A percentile compares a stretch with the other conserved stretches of the same genome.
Conservation (phyloP, 331 rosid genomes). For the Spiraea crenata region DNA sequence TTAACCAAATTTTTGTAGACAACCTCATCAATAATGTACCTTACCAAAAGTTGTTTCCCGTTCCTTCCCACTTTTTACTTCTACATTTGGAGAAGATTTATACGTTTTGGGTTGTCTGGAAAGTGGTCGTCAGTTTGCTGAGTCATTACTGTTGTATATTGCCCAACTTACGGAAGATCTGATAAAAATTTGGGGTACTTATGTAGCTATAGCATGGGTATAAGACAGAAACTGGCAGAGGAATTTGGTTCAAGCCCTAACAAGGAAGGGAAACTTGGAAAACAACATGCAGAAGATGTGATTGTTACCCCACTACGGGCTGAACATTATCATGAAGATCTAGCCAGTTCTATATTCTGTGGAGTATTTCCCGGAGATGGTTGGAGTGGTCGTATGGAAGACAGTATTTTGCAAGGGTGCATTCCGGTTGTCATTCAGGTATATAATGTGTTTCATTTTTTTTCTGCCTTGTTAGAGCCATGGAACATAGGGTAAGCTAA, state of each 20-base stretch:
- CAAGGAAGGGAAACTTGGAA: conserved; percentile 80
- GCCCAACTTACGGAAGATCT: conserved; percentile 18
- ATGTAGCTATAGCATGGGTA: conserved; percentile 91
- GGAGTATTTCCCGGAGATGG: conserved; percentile 95
- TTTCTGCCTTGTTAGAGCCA: not conserved
- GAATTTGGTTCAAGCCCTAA: conserved; percentile 86
- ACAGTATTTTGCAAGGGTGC: conserved; percentile 89
- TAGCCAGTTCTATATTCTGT: conserved; percentile 77
- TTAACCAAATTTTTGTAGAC: conserved; percentile 14
- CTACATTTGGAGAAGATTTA: not conserved
- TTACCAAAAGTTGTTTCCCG: conserved; percentile 3
- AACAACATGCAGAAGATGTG: conserved; percentile 75
- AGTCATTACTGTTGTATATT: not conserved
- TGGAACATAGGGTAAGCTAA: not conserved
- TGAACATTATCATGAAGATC: conserved; percentile 54
- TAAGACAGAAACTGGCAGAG: conserved; percentile 80
- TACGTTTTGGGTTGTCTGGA: not conserved
- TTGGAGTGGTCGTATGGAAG: conserved; percentile 98
- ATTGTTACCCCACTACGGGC: conserved; percentile 64
- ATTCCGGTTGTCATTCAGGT: conserved; percentile 92
- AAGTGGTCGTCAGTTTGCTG: not conserved
- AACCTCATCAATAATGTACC: not conserved
- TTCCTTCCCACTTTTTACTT: not conserved
- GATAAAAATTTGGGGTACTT: conserved; percentile 10
- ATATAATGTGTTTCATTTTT: conserved; percentile 1